Conservation (phyloP, 257 asterid genomes). For the Asclepias syriaca region DNA sequence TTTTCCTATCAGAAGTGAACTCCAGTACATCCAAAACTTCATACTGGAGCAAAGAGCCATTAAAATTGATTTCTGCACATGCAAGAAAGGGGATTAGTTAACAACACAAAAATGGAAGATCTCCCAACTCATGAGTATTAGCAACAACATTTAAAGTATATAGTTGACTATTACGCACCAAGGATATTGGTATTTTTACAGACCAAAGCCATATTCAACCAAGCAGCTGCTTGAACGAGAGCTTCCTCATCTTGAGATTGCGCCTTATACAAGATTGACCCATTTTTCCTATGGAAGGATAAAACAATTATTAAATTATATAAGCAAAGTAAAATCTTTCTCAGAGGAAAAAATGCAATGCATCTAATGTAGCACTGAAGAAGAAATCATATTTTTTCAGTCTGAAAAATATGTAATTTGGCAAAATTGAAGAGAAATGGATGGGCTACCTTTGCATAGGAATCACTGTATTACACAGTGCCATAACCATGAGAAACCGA, state of each 20-base stretch:
- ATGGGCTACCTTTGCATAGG: constrained; percentile 73
- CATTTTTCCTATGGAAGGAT: constrained; percentile 52
- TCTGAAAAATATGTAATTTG: constrained; percentile 7
- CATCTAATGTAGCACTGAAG: constrained; percentile 8
- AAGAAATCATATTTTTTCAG: not conserved
- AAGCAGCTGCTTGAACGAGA: constrained; percentile 93
- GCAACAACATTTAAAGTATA: not conserved
- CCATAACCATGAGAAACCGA: constrained; percentile 79
- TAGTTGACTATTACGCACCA: constrained; percentile 46
- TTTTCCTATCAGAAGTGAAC: constrained; percentile 95
- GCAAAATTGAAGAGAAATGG: constrained; percentile 18
- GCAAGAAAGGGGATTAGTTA: constrained; percentile 25
- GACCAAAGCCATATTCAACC: constrained; percentile 64
- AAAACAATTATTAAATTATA: constrained; percentile 11
- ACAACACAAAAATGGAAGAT: constrained; percentile 11
- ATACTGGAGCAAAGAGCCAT: constrained; percentile 57
- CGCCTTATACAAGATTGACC: constrained; percentile 74
- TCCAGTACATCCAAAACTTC: constrained; percentile 90
- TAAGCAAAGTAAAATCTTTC: constrained; percentile 6
- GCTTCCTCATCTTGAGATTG: constrained; percentile 99
- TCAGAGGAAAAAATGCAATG: constrained; percentile 13
- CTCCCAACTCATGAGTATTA: not conserved
- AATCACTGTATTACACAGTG: constrained; percentile 90
- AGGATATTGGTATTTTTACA: constrained; percentile 62
- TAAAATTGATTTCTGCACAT: constrained; percentile 69